Evolutionary conservation across 116 monocot species (phyloP).

Genomic region (Dioscorea cayenensis): DNA sequence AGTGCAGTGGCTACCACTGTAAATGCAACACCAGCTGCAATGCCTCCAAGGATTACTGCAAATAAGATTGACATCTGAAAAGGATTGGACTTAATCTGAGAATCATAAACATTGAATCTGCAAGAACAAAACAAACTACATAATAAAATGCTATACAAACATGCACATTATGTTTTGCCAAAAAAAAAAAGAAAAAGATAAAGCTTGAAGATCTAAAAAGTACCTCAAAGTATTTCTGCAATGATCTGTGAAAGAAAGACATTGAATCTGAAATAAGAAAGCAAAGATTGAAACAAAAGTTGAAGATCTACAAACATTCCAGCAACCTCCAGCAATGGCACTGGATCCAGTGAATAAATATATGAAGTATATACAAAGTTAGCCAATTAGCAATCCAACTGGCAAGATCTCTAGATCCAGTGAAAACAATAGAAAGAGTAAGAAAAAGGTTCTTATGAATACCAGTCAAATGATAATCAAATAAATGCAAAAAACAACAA

Average conservation of each 20-base stretch:
- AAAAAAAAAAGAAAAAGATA: no score
- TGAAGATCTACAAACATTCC: not conserved
- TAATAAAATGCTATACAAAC: not conserved
- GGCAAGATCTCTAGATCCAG: not conserved
- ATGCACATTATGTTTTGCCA: no score
- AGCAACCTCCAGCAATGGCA: no score
- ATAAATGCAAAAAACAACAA: not conserved
- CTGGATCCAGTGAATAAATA: no score
- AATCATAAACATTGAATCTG: constrained; percentile 38
- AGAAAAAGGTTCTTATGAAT: not conserved
- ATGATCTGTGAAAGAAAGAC: no score
- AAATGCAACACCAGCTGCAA: constrained; percentile 25
- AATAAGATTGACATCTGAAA: constrained; percentile 32
- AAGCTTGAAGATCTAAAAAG: no score
- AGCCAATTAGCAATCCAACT: not conserved
- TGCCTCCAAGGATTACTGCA: constrained; percentile 36
- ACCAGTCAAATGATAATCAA: not conserved
- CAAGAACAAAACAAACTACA: not conserved
- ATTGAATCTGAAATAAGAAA: constrained; percentile 20
- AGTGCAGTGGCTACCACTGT: constrained; percentile 13
- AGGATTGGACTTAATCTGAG: not conserved
- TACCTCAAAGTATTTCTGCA: no score
- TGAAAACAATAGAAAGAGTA: not conserved
- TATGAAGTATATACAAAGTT: no score
- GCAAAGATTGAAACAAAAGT: not conserved